These are phyloP conservation scores for Malus hybrid DNA, from an alignment of 331 rosid species.

Conservation along the genomic window DNA sequence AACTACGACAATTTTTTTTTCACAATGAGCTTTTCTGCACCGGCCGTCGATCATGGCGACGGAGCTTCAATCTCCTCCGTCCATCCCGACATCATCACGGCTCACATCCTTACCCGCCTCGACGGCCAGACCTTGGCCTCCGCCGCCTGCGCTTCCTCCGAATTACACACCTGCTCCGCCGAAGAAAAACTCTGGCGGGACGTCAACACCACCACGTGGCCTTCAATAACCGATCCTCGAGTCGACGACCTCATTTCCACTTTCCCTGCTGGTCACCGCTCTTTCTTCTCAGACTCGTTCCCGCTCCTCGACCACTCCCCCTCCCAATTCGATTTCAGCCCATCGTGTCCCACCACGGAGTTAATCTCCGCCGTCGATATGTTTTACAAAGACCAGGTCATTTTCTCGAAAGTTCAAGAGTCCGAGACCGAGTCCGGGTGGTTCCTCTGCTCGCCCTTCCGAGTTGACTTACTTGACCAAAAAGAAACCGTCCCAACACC, in stretches of 20 bases:
- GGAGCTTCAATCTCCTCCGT: slow-evolving; percentile 29
- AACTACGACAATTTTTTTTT: no score
- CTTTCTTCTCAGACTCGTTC: slow-evolving; percentile 64
- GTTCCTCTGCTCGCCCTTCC: slow-evolving; percentile 62
- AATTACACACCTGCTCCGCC: slow-evolving; percentile 42
- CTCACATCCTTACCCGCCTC: slow-evolving; percentile 67
- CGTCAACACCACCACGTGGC: slow-evolving; percentile 55
- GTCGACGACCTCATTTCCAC: slow-evolving; percentile 28
- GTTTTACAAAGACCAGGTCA: slow-evolving; percentile 30
- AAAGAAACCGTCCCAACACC: slow-evolving; percentile 46
- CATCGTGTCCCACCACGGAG: slow-evolving; percentile 1
- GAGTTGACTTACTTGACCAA: slow-evolving; percentile 49
- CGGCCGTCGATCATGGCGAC: slow-evolving; percentile 7
- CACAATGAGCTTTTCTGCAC: slow-evolving; percentile 11
- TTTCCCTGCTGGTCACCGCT: slow-evolving; percentile 55
- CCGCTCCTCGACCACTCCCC: slow-evolving; percentile 32
- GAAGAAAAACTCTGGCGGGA: slow-evolving; percentile 54
- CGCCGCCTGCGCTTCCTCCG: slow-evolving; percentile 39
- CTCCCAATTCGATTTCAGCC: neutral
- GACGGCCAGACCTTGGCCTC: slow-evolving; percentile 66
- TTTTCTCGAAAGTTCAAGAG: slow-evolving; percentile 43
- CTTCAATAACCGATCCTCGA: slow-evolving; percentile 38
- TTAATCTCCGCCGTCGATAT: slow-evolving; percentile 71
- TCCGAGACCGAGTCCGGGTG: slow-evolving; percentile 40
- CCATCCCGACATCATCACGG: slow-evolving; percentile 50